phyloP scores from a whole-genome alignment of 2,329 filamentous ascomycete species.

The Pseudocercospora macadamiae region DNA sequence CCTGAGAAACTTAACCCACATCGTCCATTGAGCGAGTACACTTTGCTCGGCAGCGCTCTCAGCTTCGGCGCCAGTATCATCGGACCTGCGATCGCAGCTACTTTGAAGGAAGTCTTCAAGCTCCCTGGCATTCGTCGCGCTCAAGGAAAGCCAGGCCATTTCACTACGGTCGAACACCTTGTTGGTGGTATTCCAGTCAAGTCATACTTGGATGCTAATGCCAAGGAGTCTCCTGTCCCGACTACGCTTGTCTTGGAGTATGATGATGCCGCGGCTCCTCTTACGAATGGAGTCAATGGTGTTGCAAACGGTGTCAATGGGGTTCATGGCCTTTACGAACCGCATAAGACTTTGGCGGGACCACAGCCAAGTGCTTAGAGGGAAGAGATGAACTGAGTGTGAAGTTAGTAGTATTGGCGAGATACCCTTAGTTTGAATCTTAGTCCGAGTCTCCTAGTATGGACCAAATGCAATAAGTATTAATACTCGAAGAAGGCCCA shows the following conservation, averaged over 20 bases:
- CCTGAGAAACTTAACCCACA: slow-evolving; percentile 49
- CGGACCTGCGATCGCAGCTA: slow-evolving; percentile 45
- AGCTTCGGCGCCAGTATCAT: slow-evolving; percentile 46
- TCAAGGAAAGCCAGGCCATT: slow-evolving; percentile 42
- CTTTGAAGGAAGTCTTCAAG: slow-evolving; percentile 50
- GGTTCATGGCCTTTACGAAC: background rate
- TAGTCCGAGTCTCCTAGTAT: background rate
- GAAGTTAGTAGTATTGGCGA: background rate
- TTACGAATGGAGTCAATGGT: background rate
- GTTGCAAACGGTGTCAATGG: background rate
- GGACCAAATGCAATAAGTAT: no score
- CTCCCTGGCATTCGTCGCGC: slow-evolving; percentile 48
- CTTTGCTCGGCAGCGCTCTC: slow-evolving; percentile 44
- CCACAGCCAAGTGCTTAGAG: background rate
- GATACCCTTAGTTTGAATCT: background rate
- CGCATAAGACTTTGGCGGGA: background rate
- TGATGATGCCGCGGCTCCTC: slow-evolving; percentile 32
- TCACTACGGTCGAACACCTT: slow-evolving; percentile 49
- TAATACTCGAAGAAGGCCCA: background rate
- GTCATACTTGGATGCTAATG: slow-evolving; percentile 53
- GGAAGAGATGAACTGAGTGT: no score
- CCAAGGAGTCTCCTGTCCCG: slow-evolving; percentile 52
- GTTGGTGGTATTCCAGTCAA: slow-evolving; percentile 53
- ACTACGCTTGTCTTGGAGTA: slow-evolving; percentile 49
- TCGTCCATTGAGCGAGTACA: slow-evolving; percentile 45